phyloP scores from a whole-genome alignment of 495 filamentous ascomycete species.

The Apodospora peruviana region DNA sequence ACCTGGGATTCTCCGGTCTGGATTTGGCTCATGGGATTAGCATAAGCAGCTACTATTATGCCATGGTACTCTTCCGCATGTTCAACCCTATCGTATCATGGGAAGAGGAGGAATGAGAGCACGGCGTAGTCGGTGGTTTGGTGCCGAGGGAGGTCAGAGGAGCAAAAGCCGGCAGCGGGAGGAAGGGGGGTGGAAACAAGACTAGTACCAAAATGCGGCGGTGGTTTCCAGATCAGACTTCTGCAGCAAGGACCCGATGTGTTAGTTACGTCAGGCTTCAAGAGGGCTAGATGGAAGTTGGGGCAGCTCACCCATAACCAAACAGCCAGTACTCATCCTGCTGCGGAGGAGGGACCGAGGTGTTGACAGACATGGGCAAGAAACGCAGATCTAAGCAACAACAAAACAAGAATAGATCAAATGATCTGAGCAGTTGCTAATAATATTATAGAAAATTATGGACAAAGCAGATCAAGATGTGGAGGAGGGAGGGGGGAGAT shows the following conservation, averaged over 20 bases:
- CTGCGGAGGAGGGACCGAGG: not conserved
- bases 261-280: constrained; percentile 18
- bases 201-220: constrained; percentile 79
- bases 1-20: constrained; percentile 80
- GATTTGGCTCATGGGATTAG: not conserved
- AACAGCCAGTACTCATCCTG: constrained; percentile 75
- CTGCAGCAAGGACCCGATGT: constrained; percentile 52
- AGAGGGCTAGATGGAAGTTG: not conserved
- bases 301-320: constrained; percentile 70
- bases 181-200: not conserved
- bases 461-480: not conserved
- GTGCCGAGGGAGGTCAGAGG: not conserved
- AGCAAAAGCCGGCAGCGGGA: not conserved
- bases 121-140: not conserved
- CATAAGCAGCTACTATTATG: no score
- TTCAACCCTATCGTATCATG: not conserved
- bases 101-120: not conserved
- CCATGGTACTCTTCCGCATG: not conserved
- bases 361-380: constrained; percentile 9
- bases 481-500: not conserved
- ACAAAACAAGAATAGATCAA: not conserved
- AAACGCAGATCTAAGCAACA: not conserved
- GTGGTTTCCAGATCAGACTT: constrained; percentile 97
- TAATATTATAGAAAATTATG: not conserved
- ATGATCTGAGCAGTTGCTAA: not conserved